These are phyloP conservation scores for Diphasiastrum complanatum DNA, from an alignment of 83 land plant species.

Conservation along the genomic window DNA sequence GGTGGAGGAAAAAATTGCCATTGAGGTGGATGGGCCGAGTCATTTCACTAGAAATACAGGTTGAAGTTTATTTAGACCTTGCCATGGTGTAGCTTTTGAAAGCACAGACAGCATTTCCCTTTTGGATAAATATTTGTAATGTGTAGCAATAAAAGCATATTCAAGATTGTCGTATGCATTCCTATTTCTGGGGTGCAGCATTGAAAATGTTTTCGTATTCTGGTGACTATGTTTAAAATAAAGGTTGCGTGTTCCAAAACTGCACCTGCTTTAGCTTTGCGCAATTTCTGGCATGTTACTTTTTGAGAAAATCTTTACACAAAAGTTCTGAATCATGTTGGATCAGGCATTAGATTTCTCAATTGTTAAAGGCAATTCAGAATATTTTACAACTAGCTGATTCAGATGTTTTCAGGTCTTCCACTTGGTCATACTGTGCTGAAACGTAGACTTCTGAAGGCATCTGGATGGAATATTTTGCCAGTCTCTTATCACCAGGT, in stretches of 20 bases:
- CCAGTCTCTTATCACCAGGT: constrained; percentile 67
- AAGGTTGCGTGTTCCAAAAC: too few relatives aligned
- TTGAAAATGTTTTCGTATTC: too few relatives aligned
- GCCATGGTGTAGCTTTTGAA: background rate
- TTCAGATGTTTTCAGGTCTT: constrained; percentile 39
- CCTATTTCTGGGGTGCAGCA: too few relatives aligned
- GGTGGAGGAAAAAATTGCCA: constrained; percentile 58
- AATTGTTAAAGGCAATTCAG: background rate
- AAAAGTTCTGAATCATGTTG: too few relatives aligned
- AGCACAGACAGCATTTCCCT: background rate
- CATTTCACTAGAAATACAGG: constrained; percentile 87
- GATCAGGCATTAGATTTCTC: background rate
- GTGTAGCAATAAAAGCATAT: too few relatives aligned
- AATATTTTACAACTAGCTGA: background rate
- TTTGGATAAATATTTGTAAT: background rate
- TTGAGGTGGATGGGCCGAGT: constrained; percentile 91
- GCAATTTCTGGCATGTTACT: too few relatives aligned
- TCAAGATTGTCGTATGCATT: too few relatives aligned
- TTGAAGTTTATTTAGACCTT: constrained; percentile 5
- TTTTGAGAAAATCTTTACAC: too few relatives aligned
- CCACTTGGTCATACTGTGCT: constrained; percentile 87
- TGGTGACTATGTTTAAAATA: too few relatives aligned
- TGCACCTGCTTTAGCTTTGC: too few relatives aligned
- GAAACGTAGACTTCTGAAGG: constrained; percentile 67
- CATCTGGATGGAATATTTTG: constrained; percentile 84